These are phyloP conservation scores for Glycyrrhiza uralensis DNA, from an alignment of 306 rosid species.

Conservation along the genomic window DNA sequence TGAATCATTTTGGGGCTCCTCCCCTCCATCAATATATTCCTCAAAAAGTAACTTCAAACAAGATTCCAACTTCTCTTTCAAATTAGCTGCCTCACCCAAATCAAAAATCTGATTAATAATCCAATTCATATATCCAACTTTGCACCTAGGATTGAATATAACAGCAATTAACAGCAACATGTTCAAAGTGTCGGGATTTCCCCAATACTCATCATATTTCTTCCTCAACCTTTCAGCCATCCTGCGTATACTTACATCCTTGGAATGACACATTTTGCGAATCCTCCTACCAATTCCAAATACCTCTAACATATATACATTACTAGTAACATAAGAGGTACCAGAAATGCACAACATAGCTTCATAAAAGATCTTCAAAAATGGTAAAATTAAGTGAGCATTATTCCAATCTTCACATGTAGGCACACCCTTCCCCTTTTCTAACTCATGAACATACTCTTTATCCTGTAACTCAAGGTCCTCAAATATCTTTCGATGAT, in stretches of 20 bases:
- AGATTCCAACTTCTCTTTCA: not conserved
- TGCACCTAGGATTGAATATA: not conserved
- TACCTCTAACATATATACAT: slow-evolving; percentile 6
- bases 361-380: slow-evolving; percentile 2
- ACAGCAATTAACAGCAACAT: slow-evolving; percentile 7
- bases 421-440: not conserved
- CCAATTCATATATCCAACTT: not conserved
- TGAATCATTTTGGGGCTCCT: not conserved
- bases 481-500: not conserved
- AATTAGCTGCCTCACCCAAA: not conserved
- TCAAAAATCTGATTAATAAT: not conserved
- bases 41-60: slow-evolving; percentile 1
- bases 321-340: not conserved
- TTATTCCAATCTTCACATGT: not conserved
- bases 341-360: not conserved
- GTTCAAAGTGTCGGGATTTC: not conserved
- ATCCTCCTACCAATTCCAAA: not conserved
- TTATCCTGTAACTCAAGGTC: not conserved
- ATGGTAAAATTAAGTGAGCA: not conserved
- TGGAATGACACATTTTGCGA: not conserved
- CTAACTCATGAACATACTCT: not conserved
- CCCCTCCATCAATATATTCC: not conserved
- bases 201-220: not conserved
- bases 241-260: not conserved
- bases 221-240: not conserved